Base-by-base conservation (phyloP, 495 filamentous ascomycete genomes). In the Xylona heveae region DNA sequence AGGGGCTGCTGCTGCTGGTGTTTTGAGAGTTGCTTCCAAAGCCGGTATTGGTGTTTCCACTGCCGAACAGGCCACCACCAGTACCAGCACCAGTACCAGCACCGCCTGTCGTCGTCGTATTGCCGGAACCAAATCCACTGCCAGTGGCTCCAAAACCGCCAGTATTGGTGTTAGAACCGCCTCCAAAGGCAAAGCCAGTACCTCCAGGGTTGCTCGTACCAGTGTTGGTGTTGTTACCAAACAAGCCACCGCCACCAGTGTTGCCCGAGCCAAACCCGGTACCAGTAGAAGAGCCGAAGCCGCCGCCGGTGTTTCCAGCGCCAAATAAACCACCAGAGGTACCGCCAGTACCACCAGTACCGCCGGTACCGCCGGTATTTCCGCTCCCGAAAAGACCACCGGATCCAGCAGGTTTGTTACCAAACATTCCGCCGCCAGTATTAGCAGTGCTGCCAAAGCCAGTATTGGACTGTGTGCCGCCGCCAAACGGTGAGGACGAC, bases 351-450 rank as follows among this genome's bases (percentile, higher is more conserved):
- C n/a, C n/a, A n/a, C n/a, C n/a, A n/a, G n/a, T n/a, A n/a, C n/a
- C n/a, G n/a, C n/a, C n/a, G n/a, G n/a, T n/a, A n/a, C n/a, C n/a
- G n/a, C n/a, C n/a, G n/a, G n/a, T n/a, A n/a, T n/a, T n/a, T n/a
- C n/a, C n/a, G n/a, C n/a, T n/a, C n/a, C n/a, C n/a, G n/a, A n/a
- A n/a, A n/a, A n/a, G n/a, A n/a, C n/a, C n/a, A n/a, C n/a, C n/a
- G n/a, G n/a, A n/a, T n/a, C 34, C 32, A 6, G 51, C 39, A 5
- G 49, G 54, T 26, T 46, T 48, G 24, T 44, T 47, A 16, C 61
- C 62, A 36, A 69, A 69, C 17, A 69, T 24, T n/a, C 51, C 52
- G 17, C 52, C 41, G n/a, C 56, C 50, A 6, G 47, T 42, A 14
- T 34, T 31, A 10, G 38, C 25, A n/a, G 28, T 45, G 23, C 37